Evolutionary conservation across 495 filamentous ascomycete species (phyloP), one percentile per base, ranked within the genome.

Genomic region (Hyaloscypha hepaticicola): DNA sequence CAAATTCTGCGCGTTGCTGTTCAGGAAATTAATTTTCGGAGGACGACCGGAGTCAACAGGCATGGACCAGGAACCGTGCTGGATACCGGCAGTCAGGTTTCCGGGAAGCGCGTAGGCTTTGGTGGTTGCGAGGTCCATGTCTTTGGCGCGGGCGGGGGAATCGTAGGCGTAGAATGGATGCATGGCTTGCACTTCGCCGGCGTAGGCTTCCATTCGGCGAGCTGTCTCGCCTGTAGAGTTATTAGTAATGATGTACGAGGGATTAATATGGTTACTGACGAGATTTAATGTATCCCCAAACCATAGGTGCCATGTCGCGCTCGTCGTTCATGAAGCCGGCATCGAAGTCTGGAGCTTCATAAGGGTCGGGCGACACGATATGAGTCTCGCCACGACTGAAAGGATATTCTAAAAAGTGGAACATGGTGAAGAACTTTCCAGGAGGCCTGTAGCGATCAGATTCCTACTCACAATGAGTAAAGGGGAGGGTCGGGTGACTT

Each of bases 201-300:
- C 88, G 65, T 92, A 93, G 3, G 87, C 81, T 48, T 86, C 82
- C 91, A 93, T 93, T 38, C 89, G 81, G 1, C 89, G 80, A 6
- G 89, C 88, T 5, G 88, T 92, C 81, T 93, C 90, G 29, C 66
- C 65, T 67, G 1, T 22, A 24, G n/a, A 14, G 5, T 11, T 41
- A 21, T 66, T 58, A 62, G 51, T 38, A 26, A 31, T 26, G 16
- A 26, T 0, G 33, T 45, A 21, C 2, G 6, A 26, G 41, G 7
- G 41, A 34, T 16, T 29, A 12, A 38, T 0, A 48, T n/a, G 25
- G 12, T 29, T 27, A 52, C 59, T 52, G 49, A 68, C 90, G 86
- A n/a, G 87, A 90, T 73, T 91, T 92, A 74, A 92, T 92, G 73
- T 95, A 93, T 0, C 85, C 88, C 90, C 90, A 93, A 5, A 92